These are phyloP conservation scores for Cucurbita ficifolia DNA, from an alignment of 306 rosid genomes.

Conservation along the genomic window DNA sequence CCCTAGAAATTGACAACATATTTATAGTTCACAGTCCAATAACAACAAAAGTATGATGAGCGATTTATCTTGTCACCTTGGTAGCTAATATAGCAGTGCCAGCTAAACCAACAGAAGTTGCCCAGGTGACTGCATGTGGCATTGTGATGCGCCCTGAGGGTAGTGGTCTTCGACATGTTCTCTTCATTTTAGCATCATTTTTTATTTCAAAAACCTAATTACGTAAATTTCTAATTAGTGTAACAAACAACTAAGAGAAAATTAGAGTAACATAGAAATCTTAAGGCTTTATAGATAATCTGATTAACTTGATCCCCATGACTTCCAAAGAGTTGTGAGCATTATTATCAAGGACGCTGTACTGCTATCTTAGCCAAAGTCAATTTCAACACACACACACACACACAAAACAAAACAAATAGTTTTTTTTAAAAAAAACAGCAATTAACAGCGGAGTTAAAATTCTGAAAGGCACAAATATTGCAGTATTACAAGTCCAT, in stretches of 20 bases:
- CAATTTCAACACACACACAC: not conserved
- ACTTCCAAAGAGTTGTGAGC: not conserved
- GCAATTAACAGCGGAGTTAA: not conserved
- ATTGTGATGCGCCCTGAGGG: slow-evolving; percentile 79
- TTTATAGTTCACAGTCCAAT: not conserved
- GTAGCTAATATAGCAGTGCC: slow-evolving; percentile 71
- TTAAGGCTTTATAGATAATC: not conserved
- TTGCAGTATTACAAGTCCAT: not conserved
- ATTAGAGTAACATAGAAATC: not conserved
- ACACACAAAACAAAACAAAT: too few relatives aligned
- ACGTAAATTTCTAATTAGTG: not conserved
- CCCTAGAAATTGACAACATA: not conserved
- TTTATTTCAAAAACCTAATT: slow-evolving; percentile 59
- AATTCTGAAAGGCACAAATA: not conserved
- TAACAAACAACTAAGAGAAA: not conserved
- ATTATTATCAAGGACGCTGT: not conserved
- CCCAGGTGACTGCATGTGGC: slow-evolving; percentile 72
- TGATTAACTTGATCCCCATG: not conserved
- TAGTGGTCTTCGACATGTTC: slow-evolving; percentile 66
- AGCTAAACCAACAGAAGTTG: slow-evolving; percentile 53
- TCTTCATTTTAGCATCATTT: slow-evolving; percentile 86
- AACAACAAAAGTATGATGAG: slow-evolving; percentile 4
- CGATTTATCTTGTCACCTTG: slow-evolving; percentile 41
- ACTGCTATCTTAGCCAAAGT: not conserved
- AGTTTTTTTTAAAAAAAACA: not conserved